Conservation (phyloP, 768 basidiomycete species). For the Cystofilobasidium ferigula region DNA sequence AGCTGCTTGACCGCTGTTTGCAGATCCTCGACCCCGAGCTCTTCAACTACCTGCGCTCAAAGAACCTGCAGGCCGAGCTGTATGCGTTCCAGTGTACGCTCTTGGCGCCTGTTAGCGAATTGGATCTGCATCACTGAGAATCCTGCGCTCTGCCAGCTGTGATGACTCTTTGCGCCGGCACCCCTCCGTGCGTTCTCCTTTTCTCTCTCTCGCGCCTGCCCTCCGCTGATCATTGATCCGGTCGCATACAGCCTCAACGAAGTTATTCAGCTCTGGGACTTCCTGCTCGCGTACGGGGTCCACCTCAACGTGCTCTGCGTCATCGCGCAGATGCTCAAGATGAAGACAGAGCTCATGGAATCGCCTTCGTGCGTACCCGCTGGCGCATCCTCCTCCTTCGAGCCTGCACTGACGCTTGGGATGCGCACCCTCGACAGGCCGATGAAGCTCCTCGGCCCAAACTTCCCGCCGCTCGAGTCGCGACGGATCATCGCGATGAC, state of each 20-base stretch:
- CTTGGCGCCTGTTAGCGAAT: background rate
- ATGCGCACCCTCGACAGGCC: constrained; percentile 49
- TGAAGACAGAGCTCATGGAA: constrained; percentile 78
- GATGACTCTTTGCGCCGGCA: constrained; percentile 89
- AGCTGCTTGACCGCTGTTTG: constrained; percentile 88
- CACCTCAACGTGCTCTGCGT: constrained; percentile 95
- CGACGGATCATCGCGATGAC: constrained; percentile 80
- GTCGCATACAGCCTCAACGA: constrained; percentile 67
- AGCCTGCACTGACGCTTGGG: background rate
- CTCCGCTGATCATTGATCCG: too few relatives aligned
- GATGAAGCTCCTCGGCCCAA: constrained; percentile 84
- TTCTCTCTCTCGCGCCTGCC: background rate
- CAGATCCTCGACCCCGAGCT: constrained; percentile 83
- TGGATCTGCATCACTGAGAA: background rate
- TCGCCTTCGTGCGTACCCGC: constrained; percentile 59
- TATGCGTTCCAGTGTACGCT: constrained; percentile 91
- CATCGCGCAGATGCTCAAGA: constrained; percentile 83
- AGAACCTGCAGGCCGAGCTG: constrained; percentile 87
- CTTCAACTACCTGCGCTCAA: constrained; percentile 66
- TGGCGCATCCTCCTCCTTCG: background rate
- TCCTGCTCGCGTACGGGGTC: constrained; percentile 88
- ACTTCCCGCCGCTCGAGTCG: constrained; percentile 74
- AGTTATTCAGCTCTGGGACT: constrained; percentile 93
- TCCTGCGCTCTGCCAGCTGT: constrained; percentile 51
- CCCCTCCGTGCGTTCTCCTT: constrained; percentile 52